phyloP scores from a whole-genome alignment of 257 asterid genomes.

The Solanum megistacrolobum region DNA sequence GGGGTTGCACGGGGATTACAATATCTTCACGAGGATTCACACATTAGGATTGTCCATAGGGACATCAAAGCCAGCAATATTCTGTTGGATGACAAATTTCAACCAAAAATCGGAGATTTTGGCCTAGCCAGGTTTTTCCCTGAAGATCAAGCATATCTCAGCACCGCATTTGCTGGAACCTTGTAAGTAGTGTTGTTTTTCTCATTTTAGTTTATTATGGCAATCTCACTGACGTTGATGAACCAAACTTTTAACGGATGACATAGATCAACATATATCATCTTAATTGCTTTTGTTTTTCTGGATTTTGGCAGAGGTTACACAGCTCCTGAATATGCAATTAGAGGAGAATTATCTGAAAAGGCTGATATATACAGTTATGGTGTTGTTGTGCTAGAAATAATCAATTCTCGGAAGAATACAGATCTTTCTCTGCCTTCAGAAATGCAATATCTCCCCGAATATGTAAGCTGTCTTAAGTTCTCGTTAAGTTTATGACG shows the following conservation, averaged over 20 bases:
- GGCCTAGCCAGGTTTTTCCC: constrained; percentile 87
- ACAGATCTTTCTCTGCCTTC: constrained; percentile 60
- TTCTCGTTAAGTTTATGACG: not conserved
- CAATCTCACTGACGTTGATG: not conserved
- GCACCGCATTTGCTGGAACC: constrained; percentile 84
- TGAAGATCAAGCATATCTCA: constrained; percentile 84
- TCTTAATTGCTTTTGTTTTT: not conserved
- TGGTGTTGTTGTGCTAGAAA: constrained; percentile 64
- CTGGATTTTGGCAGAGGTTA: constrained; percentile 39
- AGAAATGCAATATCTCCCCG: constrained; percentile 72
- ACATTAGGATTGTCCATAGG: constrained; percentile 68
- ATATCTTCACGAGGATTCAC: constrained; percentile 76
- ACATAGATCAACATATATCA: not conserved
- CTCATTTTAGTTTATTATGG: not conserved
- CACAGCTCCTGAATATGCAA: constrained; percentile 76
- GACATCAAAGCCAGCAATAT: constrained; percentile 83
- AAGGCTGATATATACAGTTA: constrained; percentile 79
- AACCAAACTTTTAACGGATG: not conserved
- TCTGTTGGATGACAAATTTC: constrained; percentile 67
- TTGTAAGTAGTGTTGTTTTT: constrained; percentile 31
- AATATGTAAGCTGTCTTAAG: constrained; percentile 35
- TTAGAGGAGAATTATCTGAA: constrained; percentile 66
- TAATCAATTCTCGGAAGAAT: constrained; percentile 54
- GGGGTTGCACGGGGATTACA: constrained; percentile 81
- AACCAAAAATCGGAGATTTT: constrained; percentile 74